Base-by-base conservation (phyloP, 306 rosid genomes). In the Dalbergia cultrata region DNA sequence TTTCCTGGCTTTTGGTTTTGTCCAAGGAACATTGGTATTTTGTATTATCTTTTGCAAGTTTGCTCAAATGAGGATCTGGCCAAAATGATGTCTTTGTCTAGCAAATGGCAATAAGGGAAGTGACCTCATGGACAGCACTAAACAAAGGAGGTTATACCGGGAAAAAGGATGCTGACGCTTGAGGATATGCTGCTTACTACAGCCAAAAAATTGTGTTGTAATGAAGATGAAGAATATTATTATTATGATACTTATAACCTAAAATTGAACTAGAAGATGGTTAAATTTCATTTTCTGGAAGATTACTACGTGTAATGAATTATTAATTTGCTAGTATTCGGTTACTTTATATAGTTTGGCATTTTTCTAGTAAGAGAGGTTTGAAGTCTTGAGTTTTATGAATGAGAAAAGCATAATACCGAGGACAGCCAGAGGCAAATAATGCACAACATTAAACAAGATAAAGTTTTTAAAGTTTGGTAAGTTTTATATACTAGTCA, bases 41-140 rank as follows among this genome's bases (percentile, higher is more conserved):
- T 49, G 13, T 60, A 60, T 53, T 74, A 63, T 52, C 59, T 67
- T 77, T 58, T 47, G 31, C 49, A 66, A 35, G 67, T 78, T 26
- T 82, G 56, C 67, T 52, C 39, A 50, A 35, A 8, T 21, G 75
- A 21, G 59, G 74, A 6, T 74, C n/a, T 19, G 70, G 33, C 79
- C 12, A 74, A 49, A 65, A 39, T 34, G 52, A 76, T 49, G 80
- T 49, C 50, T 12, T 39, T 67, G 41, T 64, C 60, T 43, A 72
- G 74, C 47, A 74, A 57, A 57, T 39, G 54, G 73, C 65, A 49
- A 5, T 9, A 33, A 72, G 74, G 37, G 16, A 53, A 64, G 41
- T 47, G 74, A 73, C 68, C 65, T 35, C 52, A n/a, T 9, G 7
- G 74, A 61, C 45, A 61, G 22, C 66, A 60, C 45, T 14, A 44